Evolutionary conservation across 2,329 filamentous ascomycete species (phyloP).

Genomic region (Hymenoscyphus scutula): DNA sequence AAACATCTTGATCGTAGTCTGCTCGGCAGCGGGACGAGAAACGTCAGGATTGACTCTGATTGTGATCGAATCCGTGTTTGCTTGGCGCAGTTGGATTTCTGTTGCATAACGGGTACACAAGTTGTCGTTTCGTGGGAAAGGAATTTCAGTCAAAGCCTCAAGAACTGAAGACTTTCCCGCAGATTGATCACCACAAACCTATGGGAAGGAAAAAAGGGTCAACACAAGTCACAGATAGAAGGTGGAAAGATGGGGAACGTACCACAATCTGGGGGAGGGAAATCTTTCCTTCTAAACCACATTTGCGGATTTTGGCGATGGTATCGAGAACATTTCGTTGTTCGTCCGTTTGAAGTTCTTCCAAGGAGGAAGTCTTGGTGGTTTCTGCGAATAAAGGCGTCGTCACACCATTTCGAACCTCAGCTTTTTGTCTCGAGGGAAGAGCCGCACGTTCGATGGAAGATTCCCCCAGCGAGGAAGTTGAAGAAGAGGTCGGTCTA

Average conservation of each 20-base stretch:
- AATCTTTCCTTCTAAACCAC: slow-evolving; percentile 50
- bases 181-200: slow-evolving; percentile 63
- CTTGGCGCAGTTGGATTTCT: slow-evolving; percentile 42
- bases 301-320: slow-evolving; percentile 54
- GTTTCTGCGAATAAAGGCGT: too few species aligned
- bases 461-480: too few species aligned
- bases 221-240: too few species aligned
- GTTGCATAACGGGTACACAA: slow-evolving; percentile 58
- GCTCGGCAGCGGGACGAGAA: slow-evolving; percentile 45
- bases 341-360: slow-evolving; percentile 43
- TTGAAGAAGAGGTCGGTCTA: too few species aligned
- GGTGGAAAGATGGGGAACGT: too few species aligned
- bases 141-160: slow-evolving; percentile 61
- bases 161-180: slow-evolving; percentile 63
- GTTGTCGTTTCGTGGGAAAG: slow-evolving; percentile 58
- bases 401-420: too few species aligned
- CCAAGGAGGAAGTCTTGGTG: slow-evolving; percentile 17
- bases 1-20: slow-evolving; percentile 43
- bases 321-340: slow-evolving; percentile 57
- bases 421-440: too few species aligned
- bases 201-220: too few species aligned
- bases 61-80: slow-evolving; percentile 44
- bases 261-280: slow-evolving; percentile 59
- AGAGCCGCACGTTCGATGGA: too few species aligned
- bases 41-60: slow-evolving; percentile 57